These are phyloP conservation scores for Anthracocystis walkeri DNA, from an alignment of 1,284 basidiomycete species.

Conservation along the genomic window DNA sequence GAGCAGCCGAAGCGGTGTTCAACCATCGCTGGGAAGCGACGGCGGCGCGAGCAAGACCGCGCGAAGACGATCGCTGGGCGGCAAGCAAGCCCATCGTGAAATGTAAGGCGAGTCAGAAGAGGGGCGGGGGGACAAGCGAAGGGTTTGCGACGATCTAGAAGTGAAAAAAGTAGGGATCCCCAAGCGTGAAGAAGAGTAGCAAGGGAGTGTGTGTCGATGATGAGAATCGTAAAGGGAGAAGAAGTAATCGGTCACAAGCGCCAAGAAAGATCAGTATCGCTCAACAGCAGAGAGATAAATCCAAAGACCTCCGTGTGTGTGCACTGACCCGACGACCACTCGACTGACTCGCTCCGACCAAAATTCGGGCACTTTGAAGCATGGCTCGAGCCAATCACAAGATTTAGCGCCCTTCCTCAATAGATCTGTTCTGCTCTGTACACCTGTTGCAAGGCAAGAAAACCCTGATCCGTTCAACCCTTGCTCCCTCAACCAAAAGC, in stretches of 20 bases:
- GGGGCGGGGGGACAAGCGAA: neutral
- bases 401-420: neutral
- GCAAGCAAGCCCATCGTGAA: slow-evolving; percentile 40
- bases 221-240: neutral
- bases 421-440: slow-evolving; percentile 7
- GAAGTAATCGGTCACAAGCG: neutral
- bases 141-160: slow-evolving; percentile 2
- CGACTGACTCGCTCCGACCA: slow-evolving; percentile 3
- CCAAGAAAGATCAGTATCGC: neutral
- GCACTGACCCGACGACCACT: slow-evolving; percentile 6
- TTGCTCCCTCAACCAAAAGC: too few relatives aligned
- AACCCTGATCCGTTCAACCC: too few relatives aligned
- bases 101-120: slow-evolving; percentile 1
- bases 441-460: too few relatives aligned
- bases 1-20: slow-evolving; percentile 31
- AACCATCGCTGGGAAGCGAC: slow-evolving; percentile 39
- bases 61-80: slow-evolving; percentile 45
- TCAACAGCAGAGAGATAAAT: neutral
- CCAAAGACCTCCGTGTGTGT: neutral
- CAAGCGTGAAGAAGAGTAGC: neutral
- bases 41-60: slow-evolving; percentile 39
- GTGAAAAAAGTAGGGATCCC: neutral
- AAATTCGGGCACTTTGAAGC: neutral
- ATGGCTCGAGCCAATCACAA: slow-evolving; percentile 23
- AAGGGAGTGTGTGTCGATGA: neutral